Evolutionary conservation across 2,329 filamentous ascomycete species (phyloP), one percentile per base, ranked within the genome.

Genomic region (Penicillium thymicola): DNA sequence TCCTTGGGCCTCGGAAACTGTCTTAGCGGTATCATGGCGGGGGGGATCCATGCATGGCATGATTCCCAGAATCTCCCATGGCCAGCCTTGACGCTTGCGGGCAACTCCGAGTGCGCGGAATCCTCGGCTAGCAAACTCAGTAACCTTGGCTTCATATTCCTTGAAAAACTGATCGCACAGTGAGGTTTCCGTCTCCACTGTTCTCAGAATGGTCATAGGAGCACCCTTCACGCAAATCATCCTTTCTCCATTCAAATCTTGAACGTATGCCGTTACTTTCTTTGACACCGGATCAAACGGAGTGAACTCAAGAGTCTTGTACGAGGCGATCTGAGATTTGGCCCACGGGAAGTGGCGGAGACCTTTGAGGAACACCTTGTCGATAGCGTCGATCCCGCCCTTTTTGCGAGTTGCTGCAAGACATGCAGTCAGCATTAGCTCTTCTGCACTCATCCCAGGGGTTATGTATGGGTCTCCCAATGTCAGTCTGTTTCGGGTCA

Each of bases 11-110:
- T 96, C 91, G 75, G 89, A 88, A 79, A 96, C 89, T 60, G 92
- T 96, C 75, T 90, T 89, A 69, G 87, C 90, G 67, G 92, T 96
- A 72, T 96, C 91, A 80, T 95, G 87, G 71, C 92, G 89, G 66
- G 91, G 91, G 67, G 92, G 92, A 75, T 96, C 91, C 68, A 88
- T 90, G 83, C 91, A 96, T 71, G 92, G 91, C 89, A 96, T 93
- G 70, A 96, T 96, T 70, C 91, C 91, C 67, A 96, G 86, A 67
- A 96, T 92, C 76, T 96, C 90, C 91, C 92, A 96, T 55, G 84
- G 80, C 72, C 85, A 84, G 75, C 89, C 85, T 72, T 85, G 89
- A 74, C 89, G 87, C 84, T 94, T 95, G 78, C 91, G 90, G 70
- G 91, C 91, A 79, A 96, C 89, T 83, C 91, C 91, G 48, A 96